Evolutionary conservation across 2,329 filamentous ascomycete species (phyloP).

Genomic region (Fonsecaea multimorphosa): DNA sequence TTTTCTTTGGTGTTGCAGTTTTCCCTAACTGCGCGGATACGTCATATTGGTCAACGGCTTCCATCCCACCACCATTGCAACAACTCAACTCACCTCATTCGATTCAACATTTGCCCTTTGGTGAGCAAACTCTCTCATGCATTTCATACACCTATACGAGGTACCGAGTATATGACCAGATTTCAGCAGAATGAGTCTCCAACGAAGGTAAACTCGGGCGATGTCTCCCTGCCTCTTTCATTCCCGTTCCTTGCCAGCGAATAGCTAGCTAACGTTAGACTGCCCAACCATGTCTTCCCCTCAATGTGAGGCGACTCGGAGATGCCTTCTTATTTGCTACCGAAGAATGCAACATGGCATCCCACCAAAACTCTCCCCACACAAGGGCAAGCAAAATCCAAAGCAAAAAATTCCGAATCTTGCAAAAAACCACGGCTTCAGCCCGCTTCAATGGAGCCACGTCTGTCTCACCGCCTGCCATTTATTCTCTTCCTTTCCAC

Average conservation of each 20-base stretch:
- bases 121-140: background rate
- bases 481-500: slow-evolving; percentile 29
- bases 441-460: slow-evolving; percentile 34
- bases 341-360: slow-evolving; percentile 2
- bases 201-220: background rate
- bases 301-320: background rate
- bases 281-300: background rate
- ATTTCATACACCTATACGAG: background rate
- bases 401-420: slow-evolving; percentile 21
- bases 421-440: slow-evolving; percentile 26
- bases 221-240: background rate
- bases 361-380: slow-evolving; percentile 14
- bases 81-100: background rate
- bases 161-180: background rate
- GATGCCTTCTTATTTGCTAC: background rate
- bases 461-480: slow-evolving; percentile 34
- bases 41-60: background rate
- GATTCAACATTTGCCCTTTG: background rate
- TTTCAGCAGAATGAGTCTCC: background rate
- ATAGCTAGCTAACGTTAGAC: slow-evolving; percentile 1
- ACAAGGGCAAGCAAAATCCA: slow-evolving; percentile 5
- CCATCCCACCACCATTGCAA: too few species aligned
- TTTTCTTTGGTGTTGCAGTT: background rate
- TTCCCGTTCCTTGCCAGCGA: background rate
- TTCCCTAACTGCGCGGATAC: background rate